Percentiles rank a stretch among this genome's conserved stretches.
Evolutionary conservation across 208 protist genomes (phyloP).

Genomic region (Leishmania aethiopica): DNA sequence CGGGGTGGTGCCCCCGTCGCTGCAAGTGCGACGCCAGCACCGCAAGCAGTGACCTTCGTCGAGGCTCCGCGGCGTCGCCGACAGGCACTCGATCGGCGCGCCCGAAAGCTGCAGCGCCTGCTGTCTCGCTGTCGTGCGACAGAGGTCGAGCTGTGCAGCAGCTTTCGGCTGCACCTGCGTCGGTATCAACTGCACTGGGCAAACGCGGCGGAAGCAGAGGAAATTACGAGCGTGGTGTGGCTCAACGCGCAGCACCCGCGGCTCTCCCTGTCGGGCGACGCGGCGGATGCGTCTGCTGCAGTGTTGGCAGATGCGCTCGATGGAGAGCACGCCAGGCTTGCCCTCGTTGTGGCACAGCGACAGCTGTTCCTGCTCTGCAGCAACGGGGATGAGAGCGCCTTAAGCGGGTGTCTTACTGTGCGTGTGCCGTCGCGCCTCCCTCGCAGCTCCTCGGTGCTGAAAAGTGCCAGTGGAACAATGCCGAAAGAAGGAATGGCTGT

Average conservation of each 20-base stretch:
- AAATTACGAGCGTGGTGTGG: slow-evolving; percentile 31
- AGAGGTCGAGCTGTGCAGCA: slow-evolving; percentile 21
- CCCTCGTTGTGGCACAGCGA: slow-evolving; percentile 25
- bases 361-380: slow-evolving; percentile 25
- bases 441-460: not conserved
- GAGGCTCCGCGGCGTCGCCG: not conserved
- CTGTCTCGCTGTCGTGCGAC: slow-evolving; percentile 3
- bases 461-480: not conserved
- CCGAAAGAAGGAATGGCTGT: slow-evolving; percentile 1
- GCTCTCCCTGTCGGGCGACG: not conserved
- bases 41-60: not conserved
- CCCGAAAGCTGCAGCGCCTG: slow-evolving; percentile 13
- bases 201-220: slow-evolving; percentile 14
- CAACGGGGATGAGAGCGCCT: slow-evolving; percentile 10
- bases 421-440: not conserved
- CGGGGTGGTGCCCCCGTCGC: not conserved
- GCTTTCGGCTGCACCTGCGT: slow-evolving; percentile 22
- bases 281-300: not conserved
- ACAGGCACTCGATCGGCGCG: slow-evolving; percentile 12
- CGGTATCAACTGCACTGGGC: slow-evolving; percentile 36
- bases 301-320: not conserved
- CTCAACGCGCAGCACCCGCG: slow-evolving; percentile 2
- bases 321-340: slow-evolving; percentile 6
- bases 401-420: slow-evolving; percentile 9
- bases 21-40: not conserved